Base-by-base conservation (phyloP, 768 basidiomycete species). In the Cystobasidium onofrii region DNA sequence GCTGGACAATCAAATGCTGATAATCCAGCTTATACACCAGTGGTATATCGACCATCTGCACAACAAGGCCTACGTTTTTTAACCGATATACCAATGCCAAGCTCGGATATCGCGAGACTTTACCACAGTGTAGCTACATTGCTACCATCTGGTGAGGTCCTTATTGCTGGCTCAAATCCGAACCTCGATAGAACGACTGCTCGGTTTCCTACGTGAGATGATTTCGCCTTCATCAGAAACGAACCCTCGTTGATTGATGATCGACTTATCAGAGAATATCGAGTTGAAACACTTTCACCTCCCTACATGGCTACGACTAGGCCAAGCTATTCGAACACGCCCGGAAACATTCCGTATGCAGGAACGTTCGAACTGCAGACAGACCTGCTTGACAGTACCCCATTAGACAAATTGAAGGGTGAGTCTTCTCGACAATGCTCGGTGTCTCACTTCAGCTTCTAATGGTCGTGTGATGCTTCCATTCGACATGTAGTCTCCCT, bases 131-230 rank as follows among this genome's bases (percentile, higher is more conserved):
- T 79, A 65, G 18, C 54, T 50, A 31, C 65, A 63, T 36, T 60
- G 52, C 9, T 54, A 54, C 75, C 78, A 0, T 71, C 78, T 85
- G 89, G 82, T 84, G 87, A 89, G 0, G 85, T 93, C 25, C 81
- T 90, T 41, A 85, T 92, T 41, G 85, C 88, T 36, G 91, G 91
- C 25, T 89, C 88, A 12, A 92, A 92, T 80, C 90, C 91, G 0
- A 90, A 91, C 80, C 83, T 86, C 7, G 89, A 91, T 79, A 86
- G n/a, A n/a, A n/a, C n/a, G 23, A 61, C n/a, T 6, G 69, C 36
- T n/a, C 39, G 39, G 23, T 71, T 57, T 43, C 69, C 69, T 1
- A 71, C 69, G 69, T 71, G 33, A 71, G 69, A 29, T n/a, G n/a
- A n/a, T n/a, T n/a, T n/a, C n/a, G n/a, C n/a, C n/a, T n/a, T n/a